These are phyloP conservation scores for Plectosphaerella sp. DNA, from an alignment of 2,329 filamentous ascomycete genomes.

Conservation along the genomic window DNA sequence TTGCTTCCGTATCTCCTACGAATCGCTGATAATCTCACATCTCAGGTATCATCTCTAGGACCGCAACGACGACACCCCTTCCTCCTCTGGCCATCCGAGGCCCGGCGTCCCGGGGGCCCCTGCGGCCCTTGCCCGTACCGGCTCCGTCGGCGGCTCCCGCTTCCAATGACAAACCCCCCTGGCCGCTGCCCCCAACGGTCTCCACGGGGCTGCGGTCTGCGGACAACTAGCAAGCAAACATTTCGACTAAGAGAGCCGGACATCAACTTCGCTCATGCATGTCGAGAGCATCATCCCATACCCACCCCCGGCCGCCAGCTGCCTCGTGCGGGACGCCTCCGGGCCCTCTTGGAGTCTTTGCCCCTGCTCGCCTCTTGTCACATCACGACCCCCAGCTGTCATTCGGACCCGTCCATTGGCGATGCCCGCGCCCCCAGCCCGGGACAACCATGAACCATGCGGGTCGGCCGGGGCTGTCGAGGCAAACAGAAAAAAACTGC, in stretches of 20 bases:
- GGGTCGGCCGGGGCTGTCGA: not conserved
- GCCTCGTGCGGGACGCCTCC: not conserved
- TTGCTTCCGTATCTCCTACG: too few relatives aligned
- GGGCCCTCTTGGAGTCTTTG: too few relatives aligned
- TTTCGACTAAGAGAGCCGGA: not conserved
- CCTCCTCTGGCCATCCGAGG: too few relatives aligned
- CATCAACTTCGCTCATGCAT: not conserved
- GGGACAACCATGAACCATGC: not conserved
- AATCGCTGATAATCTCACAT: too few relatives aligned
- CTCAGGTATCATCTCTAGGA: too few relatives aligned
- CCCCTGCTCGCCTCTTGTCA: not conserved
- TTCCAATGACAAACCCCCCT: too few relatives aligned
- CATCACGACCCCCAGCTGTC: not conserved
- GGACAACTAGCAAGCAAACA: not conserved
- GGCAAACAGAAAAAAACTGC: not conserved
- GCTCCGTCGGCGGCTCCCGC: too few relatives aligned
- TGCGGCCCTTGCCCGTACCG: too few relatives aligned
- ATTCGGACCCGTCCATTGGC: not conserved
- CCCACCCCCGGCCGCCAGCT: not conserved
- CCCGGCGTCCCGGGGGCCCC: too few relatives aligned
- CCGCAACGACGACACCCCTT: too few relatives aligned
- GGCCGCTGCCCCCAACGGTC: not conserved
- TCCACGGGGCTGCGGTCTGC: not conserved
- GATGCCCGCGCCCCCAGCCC: not conserved
- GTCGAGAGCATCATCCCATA: not conserved